Evolutionary conservation across 805 yeast species (phyloP).

Genomic region (Saturnispora kantuleensis): DNA sequence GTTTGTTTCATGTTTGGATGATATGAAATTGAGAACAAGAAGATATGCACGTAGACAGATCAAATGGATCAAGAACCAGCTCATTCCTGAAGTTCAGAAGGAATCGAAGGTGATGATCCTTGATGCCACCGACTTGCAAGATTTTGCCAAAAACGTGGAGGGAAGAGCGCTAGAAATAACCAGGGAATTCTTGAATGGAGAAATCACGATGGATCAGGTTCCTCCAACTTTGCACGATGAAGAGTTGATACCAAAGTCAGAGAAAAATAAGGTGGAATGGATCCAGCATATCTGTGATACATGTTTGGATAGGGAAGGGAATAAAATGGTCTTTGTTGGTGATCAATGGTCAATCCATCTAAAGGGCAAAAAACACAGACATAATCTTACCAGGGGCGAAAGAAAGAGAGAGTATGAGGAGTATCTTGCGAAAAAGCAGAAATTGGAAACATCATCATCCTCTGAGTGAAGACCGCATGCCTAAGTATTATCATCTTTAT

Average conservation of each 20-base stretch:
- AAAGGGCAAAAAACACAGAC: conserved; percentile 57
- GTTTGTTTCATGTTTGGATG: conserved; percentile 43
- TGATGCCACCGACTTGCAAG: conserved; percentile 62
- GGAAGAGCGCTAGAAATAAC: conserved; percentile 46
- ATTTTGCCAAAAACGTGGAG: conserved; percentile 53
- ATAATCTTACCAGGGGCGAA: conserved; percentile 37
- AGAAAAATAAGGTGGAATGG: conserved; percentile 34
- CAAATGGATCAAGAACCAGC: conserved; percentile 75
- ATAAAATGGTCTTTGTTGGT: conserved; percentile 61
- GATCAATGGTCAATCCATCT: conserved; percentile 63
- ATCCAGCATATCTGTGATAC: conserved; percentile 56
- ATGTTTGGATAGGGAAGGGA: conserved; percentile 44
- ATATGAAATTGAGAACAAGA: conserved; percentile 78
- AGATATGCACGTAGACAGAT: conserved; percentile 83
- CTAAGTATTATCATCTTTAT: no score
- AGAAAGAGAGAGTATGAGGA: conserved; percentile 47
- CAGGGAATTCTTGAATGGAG: conserved; percentile 17
- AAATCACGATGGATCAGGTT: conserved; percentile 8
- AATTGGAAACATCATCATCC: neutral
- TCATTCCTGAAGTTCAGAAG: conserved; percentile 48
- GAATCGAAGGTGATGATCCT: conserved; percentile 59
- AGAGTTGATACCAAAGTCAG: conserved; percentile 3
- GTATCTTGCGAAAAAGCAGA: conserved; percentile 15
- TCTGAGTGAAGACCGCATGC: no score
- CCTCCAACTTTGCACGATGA: conserved; percentile 15